Percentiles rank a stretch among this genome's conserved stretches.
These are phyloP conservation scores for Rubia peregrina DNA, from an alignment of 305 asterid species.

Conservation along the genomic window DNA sequence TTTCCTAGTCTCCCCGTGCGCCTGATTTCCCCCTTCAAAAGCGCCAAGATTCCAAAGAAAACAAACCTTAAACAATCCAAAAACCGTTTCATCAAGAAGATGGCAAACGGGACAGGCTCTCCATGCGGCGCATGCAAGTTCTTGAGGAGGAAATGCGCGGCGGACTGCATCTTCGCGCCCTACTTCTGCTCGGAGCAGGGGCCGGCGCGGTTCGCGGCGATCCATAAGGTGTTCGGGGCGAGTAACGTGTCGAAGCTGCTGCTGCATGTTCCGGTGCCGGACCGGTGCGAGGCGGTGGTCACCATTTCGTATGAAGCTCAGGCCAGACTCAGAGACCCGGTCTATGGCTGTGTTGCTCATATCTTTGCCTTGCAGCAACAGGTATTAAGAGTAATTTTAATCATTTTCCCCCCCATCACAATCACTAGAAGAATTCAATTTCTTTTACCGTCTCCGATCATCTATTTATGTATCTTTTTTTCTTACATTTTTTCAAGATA, in stretches of 20 bases:
- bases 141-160: conserved; percentile 62
- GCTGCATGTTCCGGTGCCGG: conserved; percentile 51
- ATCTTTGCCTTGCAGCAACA: conserved; percentile 67
- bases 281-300: conserved; percentile 66
- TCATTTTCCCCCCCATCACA: too few species aligned
- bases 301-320: conserved; percentile 81
- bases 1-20: conserved; percentile 65
- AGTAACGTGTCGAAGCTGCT: conserved; percentile 69
- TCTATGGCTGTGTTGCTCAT: conserved; percentile 69
- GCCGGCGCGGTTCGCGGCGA: conserved; percentile 62
- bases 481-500: too few species aligned
- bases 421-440: too few species aligned
- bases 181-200: conserved; percentile 72
- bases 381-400: too few species aligned
- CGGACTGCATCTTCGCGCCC: conserved; percentile 64
- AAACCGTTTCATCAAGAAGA: background rate
- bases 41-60: background rate
- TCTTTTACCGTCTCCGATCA: too few species aligned
- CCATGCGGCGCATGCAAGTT: conserved; percentile 95
- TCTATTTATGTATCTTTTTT: too few species aligned
- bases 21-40: conserved; percentile 11
- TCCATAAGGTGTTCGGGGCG: conserved; percentile 79
- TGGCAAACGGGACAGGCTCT: conserved; percentile 40
- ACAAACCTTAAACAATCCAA: background rate
- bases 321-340: conserved; percentile 68